These are phyloP conservation scores for Acer negundo DNA, from an alignment of 345 rosid genomes.

Conservation along the genomic window DNA sequence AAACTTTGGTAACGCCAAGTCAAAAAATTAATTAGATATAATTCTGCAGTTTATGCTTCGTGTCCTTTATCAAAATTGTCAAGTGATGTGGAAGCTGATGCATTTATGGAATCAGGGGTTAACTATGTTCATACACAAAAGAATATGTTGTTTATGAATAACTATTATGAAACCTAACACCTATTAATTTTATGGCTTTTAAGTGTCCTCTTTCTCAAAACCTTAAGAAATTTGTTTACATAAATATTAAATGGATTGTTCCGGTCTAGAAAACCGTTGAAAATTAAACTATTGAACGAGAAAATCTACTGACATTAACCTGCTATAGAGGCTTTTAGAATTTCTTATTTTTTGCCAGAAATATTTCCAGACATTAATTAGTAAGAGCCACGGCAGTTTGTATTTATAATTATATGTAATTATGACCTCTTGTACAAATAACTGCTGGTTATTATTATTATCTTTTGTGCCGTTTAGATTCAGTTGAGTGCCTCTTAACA, in stretches of 20 bases:
- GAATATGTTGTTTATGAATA: background rate
- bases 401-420: no score
- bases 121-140: background rate
- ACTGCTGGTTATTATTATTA: background rate
- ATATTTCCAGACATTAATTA: background rate
- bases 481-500: background rate
- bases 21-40: background rate
- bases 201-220: background rate
- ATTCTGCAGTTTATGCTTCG: constrained; percentile 11
- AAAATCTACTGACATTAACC: background rate
- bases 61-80: background rate
- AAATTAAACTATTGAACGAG: background rate
- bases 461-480: background rate
- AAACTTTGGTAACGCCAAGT: constrained; percentile 6
- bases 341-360: no score
- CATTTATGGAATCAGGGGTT: background rate
- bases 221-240: background rate
- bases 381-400: background rate
- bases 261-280: background rate
- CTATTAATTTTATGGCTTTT: background rate
- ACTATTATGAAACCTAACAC: constrained; percentile 1
- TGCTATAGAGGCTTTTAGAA: background rate
- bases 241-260: background rate
- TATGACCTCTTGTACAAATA: background rate
- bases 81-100: background rate